Evolutionary conservation across 2,329 filamentous ascomycete genomes (phyloP).

Genomic region (Phialocephala subalpina): DNA sequence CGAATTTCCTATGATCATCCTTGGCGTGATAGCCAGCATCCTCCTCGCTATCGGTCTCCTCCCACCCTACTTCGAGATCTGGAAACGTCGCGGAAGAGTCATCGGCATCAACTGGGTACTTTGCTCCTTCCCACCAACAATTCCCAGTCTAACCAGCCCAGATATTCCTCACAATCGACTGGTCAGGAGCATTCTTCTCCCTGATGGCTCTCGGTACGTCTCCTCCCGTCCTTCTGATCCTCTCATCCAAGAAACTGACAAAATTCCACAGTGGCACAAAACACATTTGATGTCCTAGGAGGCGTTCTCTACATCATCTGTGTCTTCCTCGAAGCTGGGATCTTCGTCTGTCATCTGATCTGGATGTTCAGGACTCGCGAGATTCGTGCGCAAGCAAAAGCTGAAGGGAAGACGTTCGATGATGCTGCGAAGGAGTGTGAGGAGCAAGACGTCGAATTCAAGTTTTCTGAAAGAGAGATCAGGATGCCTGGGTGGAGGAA

Average conservation of each 20-base stretch:
- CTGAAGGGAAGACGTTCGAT: slow-evolving; percentile 17
- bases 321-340: slow-evolving; percentile 16
- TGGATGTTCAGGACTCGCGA: slow-evolving; percentile 18
- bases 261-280: slow-evolving; percentile 14
- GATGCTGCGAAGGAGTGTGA: slow-evolving; percentile 12
- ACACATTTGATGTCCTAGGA: slow-evolving; percentile 18
- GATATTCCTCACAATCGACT: slow-evolving; percentile 20
- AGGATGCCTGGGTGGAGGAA: slow-evolving; percentile 2
- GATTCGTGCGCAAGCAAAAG: slow-evolving; percentile 14
- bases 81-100: slow-evolving; percentile 14
- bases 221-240: background rate
- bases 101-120: slow-evolving; percentile 19
- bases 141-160: background rate
- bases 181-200: slow-evolving; percentile 20
- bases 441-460: slow-evolving; percentile 2
- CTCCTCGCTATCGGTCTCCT: slow-evolving; percentile 15
- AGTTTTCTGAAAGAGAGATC: slow-evolving; percentile 11
- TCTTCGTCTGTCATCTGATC: slow-evolving; percentile 16
- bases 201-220: slow-evolving; percentile 17
- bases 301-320: slow-evolving; percentile 19
- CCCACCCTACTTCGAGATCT: slow-evolving; percentile 20
- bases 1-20: slow-evolving; percentile 11
- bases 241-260: background rate
- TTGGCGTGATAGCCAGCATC: slow-evolving; percentile 19
- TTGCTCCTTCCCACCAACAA: background rate